A percentile compares a stretch with the other conserved stretches of the same genome.
These are phyloP conservation scores for Myxozyma vanderwaltii DNA, from an alignment of 805 yeast genomes.

Conservation along the genomic window DNA sequence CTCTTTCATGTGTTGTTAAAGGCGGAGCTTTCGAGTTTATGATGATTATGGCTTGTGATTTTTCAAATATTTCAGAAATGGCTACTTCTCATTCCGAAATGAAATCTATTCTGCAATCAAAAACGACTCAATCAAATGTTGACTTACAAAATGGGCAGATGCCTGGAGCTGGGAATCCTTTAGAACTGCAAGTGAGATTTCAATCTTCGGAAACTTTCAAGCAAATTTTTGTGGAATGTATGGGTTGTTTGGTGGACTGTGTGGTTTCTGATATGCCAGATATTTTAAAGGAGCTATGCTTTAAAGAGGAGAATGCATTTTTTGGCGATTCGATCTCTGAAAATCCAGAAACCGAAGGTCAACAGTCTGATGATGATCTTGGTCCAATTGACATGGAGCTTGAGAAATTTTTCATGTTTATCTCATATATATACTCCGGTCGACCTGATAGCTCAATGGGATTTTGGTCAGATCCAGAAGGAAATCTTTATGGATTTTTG, in stretches of 20 bases:
- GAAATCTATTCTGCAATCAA: constrained; percentile 26
- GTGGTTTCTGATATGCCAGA: constrained; percentile 45
- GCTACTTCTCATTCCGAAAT: constrained; percentile 36
- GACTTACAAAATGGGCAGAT: background rate
- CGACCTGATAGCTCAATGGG: constrained; percentile 57
- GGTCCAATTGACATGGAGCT: constrained; percentile 58
- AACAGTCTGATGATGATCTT: constrained; percentile 14
- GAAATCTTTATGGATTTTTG: constrained; percentile 75
- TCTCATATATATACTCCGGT: constrained; percentile 66
- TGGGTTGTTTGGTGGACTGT: constrained; percentile 38
- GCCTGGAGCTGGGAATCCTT: background rate
- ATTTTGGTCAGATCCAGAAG: constrained; percentile 71
- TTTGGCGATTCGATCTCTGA: constrained; percentile 35
- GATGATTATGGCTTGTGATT: constrained; percentile 43
- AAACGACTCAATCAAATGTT: background rate
- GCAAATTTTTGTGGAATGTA: constrained; percentile 21
- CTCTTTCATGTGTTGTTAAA: constrained; percentile 39
- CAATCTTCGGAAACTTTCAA: constrained; percentile 8
- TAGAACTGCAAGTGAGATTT: constrained; percentile 10
- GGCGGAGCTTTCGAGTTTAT: constrained; percentile 46
- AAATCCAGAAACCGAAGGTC: constrained; percentile 54
- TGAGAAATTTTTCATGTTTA: constrained; percentile 79
- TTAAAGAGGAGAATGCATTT: constrained; percentile 45
- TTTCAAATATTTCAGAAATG: constrained; percentile 20
- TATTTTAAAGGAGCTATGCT: constrained; percentile 45